These are phyloP conservation scores for Barnettozyma wickerhamii DNA, from an alignment of 805 yeast species.

Conservation along the genomic window DNA sequence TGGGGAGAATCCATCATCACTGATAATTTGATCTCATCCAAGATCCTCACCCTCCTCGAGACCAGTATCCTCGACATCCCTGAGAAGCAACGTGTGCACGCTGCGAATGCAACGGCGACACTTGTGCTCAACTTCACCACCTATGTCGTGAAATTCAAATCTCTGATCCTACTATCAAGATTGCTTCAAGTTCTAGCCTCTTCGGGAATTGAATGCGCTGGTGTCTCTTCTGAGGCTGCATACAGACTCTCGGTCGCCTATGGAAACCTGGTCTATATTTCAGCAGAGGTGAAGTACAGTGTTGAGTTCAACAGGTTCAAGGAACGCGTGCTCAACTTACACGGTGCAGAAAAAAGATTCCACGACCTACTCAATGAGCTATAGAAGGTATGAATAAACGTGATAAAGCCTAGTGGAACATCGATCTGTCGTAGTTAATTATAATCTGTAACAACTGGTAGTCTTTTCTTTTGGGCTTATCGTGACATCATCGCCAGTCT, in stretches of 20 bases:
- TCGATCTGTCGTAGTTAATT: too few species aligned
- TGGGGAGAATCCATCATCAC: conserved; percentile 46
- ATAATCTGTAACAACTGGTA: too few species aligned
- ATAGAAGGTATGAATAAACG: neutral
- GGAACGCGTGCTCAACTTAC: neutral
- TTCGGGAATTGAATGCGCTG: conserved; percentile 26
- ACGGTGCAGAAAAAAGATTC: conserved; percentile 18
- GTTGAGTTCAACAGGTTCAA: conserved; percentile 13
- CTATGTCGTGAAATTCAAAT: conserved; percentile 29
- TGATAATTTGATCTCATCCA: conserved; percentile 37
- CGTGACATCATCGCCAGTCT: too few species aligned
- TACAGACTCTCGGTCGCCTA: conserved; percentile 59
- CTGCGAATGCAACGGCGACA: conserved; percentile 43
- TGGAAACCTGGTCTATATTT: conserved; percentile 50
- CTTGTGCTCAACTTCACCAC: conserved; percentile 46
- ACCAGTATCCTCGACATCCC: conserved; percentile 12
- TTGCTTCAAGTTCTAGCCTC: conserved; percentile 27
- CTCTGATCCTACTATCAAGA: conserved; percentile 26
- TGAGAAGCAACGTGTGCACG: conserved; percentile 21
- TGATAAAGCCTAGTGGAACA: too few species aligned
- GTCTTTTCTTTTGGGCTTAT: too few species aligned
- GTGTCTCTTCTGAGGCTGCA: conserved; percentile 55
- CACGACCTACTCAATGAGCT: conserved; percentile 18
- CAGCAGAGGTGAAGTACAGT: conserved; percentile 22
- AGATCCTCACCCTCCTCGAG: conserved; percentile 26